Evolutionary conservation across 2,329 filamentous ascomycete genomes (phyloP), one percentile per base, ranked within the genome.

Genomic region (Xylariaceae sp.): DNA sequence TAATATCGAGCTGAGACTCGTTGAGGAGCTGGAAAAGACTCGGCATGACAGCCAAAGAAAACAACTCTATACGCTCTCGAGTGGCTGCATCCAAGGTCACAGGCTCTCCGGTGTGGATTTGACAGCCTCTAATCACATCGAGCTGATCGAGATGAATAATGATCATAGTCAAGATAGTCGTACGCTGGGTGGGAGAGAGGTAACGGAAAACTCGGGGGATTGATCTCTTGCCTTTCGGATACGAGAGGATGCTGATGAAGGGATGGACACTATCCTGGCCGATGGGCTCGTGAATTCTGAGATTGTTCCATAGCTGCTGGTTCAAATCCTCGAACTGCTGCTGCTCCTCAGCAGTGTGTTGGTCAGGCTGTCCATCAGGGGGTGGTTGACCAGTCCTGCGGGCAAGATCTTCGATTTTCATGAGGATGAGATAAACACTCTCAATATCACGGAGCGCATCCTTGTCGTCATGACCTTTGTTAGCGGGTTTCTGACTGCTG

Each of bases 151-250:
- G 83, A 62, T 97, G 90, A 45, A 96, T 86, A 51, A 95, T 83
- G 58, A 99, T 92, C 80, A 99, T 92, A 5, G 94, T 99, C 54
- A 99, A 77, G 55, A 97, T 90, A 1, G 91, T 97, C 18, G 94
- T 91, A 44, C 92, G 89, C 70, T 97, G 91, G 65, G 96, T 88
- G 54, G 91, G 87, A 56, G 88, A 87, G 45, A 96, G 88, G 63
- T 96, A 90, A 39, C 90, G 86, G 80, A 97, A 97, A 46, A 97
- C 88, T 48, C 94, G 89, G 44, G 90, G 90, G 53, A 99, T 90
- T 1, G 89, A 89, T 74, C 94, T 96, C 75, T 96, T 97, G 64
- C 94, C 94, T 75, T 99, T 99, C 59, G 86, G 83, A 63, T 94
- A 95, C 5, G 91, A 95, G 42, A 99, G 75, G 68, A 99, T 92